These are phyloP conservation scores for Rhizophora mangle DNA, from an alignment of 345 rosid genomes.

Conservation along the genomic window DNA sequence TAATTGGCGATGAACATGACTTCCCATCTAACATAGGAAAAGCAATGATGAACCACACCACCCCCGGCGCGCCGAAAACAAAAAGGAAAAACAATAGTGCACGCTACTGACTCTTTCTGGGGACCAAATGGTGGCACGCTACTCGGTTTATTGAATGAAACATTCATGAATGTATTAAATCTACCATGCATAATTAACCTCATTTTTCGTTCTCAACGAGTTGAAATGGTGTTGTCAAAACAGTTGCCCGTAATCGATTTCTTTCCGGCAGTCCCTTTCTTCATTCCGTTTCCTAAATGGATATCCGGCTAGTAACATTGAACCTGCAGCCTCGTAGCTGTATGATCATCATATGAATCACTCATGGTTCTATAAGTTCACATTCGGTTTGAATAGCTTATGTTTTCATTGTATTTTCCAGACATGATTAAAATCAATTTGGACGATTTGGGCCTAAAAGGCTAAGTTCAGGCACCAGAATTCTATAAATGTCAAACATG, in stretches of 20 bases:
- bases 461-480: conserved; percentile 8
- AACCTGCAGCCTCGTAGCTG: background rate
- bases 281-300: background rate
- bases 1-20: too few species aligned
- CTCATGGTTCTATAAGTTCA: background rate
- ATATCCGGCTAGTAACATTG: background rate
- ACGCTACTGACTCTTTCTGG: background rate
- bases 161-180: background rate
- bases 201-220: background rate
- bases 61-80: too few species aligned
- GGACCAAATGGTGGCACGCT: background rate
- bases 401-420: background rate
- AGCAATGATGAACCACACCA: too few species aligned
- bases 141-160: too few species aligned
- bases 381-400: background rate
- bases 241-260: background rate
- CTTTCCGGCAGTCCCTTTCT: background rate
- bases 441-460: too few species aligned
- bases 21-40: too few species aligned
- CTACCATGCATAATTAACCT: background rate
- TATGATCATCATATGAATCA: too few species aligned
- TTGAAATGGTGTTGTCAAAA: background rate
- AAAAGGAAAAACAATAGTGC: background rate
- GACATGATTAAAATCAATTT: too few species aligned
- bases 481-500: conserved; percentile 5